Evolutionary conservation across 2,329 filamentous ascomycete genomes (phyloP), one percentile per base, ranked within the genome.

Genomic region (Diplodia sapinea): DNA sequence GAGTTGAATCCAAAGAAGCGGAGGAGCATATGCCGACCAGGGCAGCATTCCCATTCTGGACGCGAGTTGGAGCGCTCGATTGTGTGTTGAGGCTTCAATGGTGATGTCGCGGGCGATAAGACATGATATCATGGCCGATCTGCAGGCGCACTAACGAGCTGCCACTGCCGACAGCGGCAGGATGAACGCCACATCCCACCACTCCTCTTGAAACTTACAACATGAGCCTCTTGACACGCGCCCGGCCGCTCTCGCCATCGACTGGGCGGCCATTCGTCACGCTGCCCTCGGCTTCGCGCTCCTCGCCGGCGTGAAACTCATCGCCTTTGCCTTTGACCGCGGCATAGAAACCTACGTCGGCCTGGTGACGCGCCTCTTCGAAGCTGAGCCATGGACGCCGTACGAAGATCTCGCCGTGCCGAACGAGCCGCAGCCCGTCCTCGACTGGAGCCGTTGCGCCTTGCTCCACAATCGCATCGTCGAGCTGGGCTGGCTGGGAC

Each of bases 401-500:
- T 13, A 67, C 40, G 29, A 61, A 12, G 43, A 43, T 4, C 29
- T 61, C 17, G n/a, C 33, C 17, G 29, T 40, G n/a, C 54, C 65
- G 17, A 62, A 67, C 23, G 55, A 33, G 3, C 36, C 65, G 5
- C 54, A 33, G 17, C 15, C 26, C 5, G n/a, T 13, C 17, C 54
- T 67, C 33, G 65, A 67, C 31, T 59, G 47, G 33, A 13, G 23
- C 38, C 65, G 65, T 8, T 67, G 66, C 47, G 56, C 56, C 2
- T 3, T 13, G 17, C 40, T 64, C 2, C 56, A 67, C 55, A 67
- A 67, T 38, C 56, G 50, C 40, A 54, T 64, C 36, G 55, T 63
- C 56, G 66, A 67, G 56, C n/a, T 64, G 6, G 66, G 49, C 38
- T 67, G 56, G 66, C 38, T 23, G 40, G 56, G 66, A 6, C 47